Conservation (phyloP, 2,329 filamentous ascomycete species). For the Ceratocystis cubensis region DNA sequence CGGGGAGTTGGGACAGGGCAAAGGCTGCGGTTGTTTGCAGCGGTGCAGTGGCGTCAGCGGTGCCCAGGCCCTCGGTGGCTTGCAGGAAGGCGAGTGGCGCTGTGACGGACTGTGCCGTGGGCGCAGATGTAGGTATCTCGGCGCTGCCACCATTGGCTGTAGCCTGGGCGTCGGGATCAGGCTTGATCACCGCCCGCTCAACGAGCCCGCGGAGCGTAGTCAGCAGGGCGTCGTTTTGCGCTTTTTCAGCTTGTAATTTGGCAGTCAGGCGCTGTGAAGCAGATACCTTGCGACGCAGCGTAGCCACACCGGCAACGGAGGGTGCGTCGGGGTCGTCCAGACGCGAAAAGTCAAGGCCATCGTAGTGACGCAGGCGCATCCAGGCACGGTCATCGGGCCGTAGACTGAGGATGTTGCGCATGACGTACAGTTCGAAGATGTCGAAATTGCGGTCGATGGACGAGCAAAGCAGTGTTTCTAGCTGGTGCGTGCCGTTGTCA, state of each 20-base stretch:
- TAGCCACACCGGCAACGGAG: conserved; percentile 55
- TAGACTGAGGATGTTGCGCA: conserved; percentile 72
- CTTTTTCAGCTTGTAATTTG: conserved; percentile 55
- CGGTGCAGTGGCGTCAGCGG: conserved; percentile 41
- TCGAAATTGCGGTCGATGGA: conserved; percentile 78
- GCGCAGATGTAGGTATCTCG: neutral
- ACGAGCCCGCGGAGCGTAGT: conserved; percentile 40
- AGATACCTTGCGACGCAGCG: conserved; percentile 60
- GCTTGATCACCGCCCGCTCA: conserved; percentile 22
- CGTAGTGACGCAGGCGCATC: conserved; percentile 76
- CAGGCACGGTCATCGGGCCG: conserved; percentile 57
- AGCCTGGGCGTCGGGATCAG: conserved; percentile 23
- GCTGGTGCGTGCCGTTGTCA: conserved; percentile 73
- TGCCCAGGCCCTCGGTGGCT: conserved; percentile 38
- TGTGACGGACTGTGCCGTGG: too few relatives aligned
- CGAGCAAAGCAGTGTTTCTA: conserved; percentile 69
- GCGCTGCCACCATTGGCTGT: conserved; percentile 14
- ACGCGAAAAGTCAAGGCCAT: conserved; percentile 43
- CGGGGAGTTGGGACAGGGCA: conserved; percentile 68
- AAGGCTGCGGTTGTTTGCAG: conserved; percentile 64
- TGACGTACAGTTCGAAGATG: conserved; percentile 75
- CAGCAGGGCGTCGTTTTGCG: conserved; percentile 60
- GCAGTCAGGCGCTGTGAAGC: conserved; percentile 67
- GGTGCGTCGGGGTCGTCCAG: conserved; percentile 27
- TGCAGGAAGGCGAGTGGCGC: conserved; percentile 46